phyloP scores from a whole-genome alignment of 768 basidiomycete genomes.

The Ramaria sp. region DNA sequence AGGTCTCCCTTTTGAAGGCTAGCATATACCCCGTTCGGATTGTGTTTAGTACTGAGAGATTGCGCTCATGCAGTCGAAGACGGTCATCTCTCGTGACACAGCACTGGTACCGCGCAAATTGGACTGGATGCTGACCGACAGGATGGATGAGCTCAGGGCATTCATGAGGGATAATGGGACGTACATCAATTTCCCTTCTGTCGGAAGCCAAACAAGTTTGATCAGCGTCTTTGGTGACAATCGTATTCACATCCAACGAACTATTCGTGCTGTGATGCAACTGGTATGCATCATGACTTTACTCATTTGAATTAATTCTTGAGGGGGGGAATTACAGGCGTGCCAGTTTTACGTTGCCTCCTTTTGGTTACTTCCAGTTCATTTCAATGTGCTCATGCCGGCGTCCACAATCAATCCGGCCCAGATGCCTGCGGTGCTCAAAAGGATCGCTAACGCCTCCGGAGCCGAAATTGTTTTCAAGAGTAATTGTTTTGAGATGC shows the following conservation, averaged over 20 bases:
- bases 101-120: slow-evolving; percentile 93
- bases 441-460: slow-evolving; percentile 76
- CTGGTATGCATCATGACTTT: slow-evolving; percentile 50
- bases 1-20: slow-evolving; percentile 81
- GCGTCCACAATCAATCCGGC: slow-evolving; percentile 70
- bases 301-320: not conserved
- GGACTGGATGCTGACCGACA: slow-evolving; percentile 97
- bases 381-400: slow-evolving; percentile 86
- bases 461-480: slow-evolving; percentile 96
- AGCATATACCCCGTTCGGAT: not conserved
- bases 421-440: slow-evolving; percentile 75
- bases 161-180: slow-evolving; percentile 97
- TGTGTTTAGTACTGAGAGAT: not conserved
- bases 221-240: slow-evolving; percentile 93
- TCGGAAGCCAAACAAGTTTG: slow-evolving; percentile 86
- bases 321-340: slow-evolving; percentile 39
- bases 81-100: slow-evolving; percentile 84
- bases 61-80: slow-evolving; percentile 54
- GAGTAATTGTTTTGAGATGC: slow-evolving; percentile 95
- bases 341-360: slow-evolving; percentile 96
- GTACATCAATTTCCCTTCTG: slow-evolving; percentile 85
- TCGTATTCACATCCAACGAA: slow-evolving; percentile 87
- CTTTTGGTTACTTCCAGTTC: slow-evolving; percentile 89
- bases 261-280: slow-evolving; percentile 89
- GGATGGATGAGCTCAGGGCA: slow-evolving; percentile 82